Evolutionary conservation across 139 green algal species (phyloP), one percentile per base, ranked within the genome.

Genomic region (Coelastrella sp.): DNA sequence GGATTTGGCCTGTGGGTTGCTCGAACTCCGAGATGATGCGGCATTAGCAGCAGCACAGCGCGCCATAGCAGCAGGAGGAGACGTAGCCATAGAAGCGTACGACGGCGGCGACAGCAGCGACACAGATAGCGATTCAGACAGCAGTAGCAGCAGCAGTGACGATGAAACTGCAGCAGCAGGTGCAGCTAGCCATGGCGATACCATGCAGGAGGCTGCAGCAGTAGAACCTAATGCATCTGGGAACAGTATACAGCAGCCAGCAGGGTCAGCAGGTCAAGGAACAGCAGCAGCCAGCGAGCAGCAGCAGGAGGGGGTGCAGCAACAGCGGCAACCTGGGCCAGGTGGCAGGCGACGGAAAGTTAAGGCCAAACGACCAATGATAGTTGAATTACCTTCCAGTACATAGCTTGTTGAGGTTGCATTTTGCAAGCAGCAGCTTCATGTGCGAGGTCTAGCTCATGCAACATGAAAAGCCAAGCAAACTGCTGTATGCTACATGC

Each of bases 1-100:
- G 92, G 92, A 95, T 79, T 77, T 95, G 56, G 83, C 91, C 3
- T 95, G 92, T 54, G 92, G 92, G 8, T 68, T 95, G 74, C 19
- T 93, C 20, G 92, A 95, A 0, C 89, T 95, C 23, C 60, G 81
- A 5, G 83, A 95, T 71, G 83, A 89, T 6, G 89, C 87, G 17
- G 89, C 86, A 68, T 20, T 95, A 22, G 32, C 10, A 64, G 92
- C 92, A 78, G 92, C 92, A 58, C 89, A 95, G 83, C 76, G 57
- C 0, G 92, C 92, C 19, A 81, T 89, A 73, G 89, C 73, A 75
- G 80, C 77, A 65, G 87, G 87, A 23, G 87, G 76, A 7, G 77
- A 86, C 8, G 61, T 86, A 19, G 77, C 83, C 54, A 54, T 95
- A 57, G 57, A 56, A 66, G 87, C 91, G 23, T 85, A 73, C 22